These are phyloP conservation scores for Trichoderma koningiopsis DNA, from an alignment of 2,329 filamentous ascomycete species.

Conservation along the genomic window DNA sequence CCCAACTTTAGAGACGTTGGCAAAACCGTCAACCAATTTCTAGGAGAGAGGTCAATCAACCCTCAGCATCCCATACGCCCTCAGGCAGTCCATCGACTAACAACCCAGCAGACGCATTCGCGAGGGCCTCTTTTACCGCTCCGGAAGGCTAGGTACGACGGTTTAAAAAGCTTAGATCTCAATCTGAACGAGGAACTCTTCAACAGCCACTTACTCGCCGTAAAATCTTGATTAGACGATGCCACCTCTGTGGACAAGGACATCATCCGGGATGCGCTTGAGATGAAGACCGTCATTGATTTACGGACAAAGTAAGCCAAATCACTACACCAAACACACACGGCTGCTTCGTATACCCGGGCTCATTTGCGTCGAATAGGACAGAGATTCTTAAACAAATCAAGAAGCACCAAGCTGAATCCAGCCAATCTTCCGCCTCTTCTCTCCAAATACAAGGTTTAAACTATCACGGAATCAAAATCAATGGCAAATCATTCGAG, in stretches of 20 bases:
- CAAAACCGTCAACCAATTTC: slow-evolving; percentile 62
- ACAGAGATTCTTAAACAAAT: slow-evolving; percentile 73
- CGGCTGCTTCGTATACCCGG: neutral
- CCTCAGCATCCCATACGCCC: neutral
- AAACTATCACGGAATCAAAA: slow-evolving; percentile 66
- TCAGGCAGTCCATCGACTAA: neutral
- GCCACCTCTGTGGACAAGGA: slow-evolving; percentile 67
- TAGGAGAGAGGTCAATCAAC: slow-evolving; percentile 53
- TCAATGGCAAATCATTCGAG: slow-evolving; percentile 74
- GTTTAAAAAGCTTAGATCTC: neutral
- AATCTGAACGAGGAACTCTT: slow-evolving; percentile 23
- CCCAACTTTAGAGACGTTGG: slow-evolving; percentile 80
- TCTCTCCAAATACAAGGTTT: slow-evolving; percentile 65
- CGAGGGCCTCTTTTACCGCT: slow-evolving; percentile 68
- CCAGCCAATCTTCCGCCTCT: slow-evolving; percentile 46
- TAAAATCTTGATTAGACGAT: slow-evolving; percentile 56
- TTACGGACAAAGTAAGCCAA: slow-evolving; percentile 69
- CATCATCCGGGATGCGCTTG: slow-evolving; percentile 59
- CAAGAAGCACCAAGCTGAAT: slow-evolving; percentile 56
- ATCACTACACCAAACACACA: neutral
- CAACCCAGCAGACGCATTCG: slow-evolving; percentile 48
- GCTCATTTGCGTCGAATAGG: slow-evolving; percentile 42
- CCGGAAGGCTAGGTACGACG: slow-evolving; percentile 60
- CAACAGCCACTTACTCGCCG: neutral
- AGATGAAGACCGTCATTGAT: slow-evolving; percentile 75